These are phyloP conservation scores for Diaporthe sp. DNA, from an alignment of 2,329 filamentous ascomycete species.

Conservation along the genomic window DNA sequence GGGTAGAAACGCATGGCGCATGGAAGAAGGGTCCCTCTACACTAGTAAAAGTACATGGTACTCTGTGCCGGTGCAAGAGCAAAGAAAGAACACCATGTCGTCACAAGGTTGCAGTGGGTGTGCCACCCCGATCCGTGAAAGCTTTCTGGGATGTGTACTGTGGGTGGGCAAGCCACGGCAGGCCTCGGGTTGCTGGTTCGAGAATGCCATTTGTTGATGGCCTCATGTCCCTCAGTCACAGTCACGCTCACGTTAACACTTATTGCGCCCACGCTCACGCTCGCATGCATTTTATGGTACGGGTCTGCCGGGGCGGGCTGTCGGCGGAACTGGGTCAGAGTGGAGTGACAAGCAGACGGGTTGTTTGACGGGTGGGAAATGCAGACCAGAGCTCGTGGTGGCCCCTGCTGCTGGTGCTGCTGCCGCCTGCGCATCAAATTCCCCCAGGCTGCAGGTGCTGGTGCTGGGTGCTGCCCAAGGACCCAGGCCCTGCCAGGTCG, in stretches of 20 bases:
- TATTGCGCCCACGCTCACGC: neutral
- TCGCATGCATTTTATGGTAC: neutral
- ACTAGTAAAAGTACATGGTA: neutral
- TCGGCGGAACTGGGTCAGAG: constrained; percentile 14
- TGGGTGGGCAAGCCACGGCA: constrained; percentile 4
- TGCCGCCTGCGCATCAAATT: constrained; percentile 24
- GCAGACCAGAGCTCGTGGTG: constrained; percentile 20
- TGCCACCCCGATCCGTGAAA: constrained; percentile 16
- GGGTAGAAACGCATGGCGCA: neutral
- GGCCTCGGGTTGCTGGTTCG: constrained; percentile 4
- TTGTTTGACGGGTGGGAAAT: constrained; percentile 18
- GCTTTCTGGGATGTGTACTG: neutral
- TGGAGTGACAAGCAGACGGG: constrained; percentile 7
- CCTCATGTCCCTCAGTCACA: constrained; percentile 13
- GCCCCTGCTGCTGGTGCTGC: too few species aligned
- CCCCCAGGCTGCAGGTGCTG: constrained; percentile 1
- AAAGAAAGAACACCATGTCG: constrained; percentile 22
- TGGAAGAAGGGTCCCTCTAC: neutral
- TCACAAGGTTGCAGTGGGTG: constrained; percentile 32
- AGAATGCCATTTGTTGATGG: constrained; percentile 16
- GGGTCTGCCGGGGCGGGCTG: constrained; percentile 17
- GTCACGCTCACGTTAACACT: neutral
- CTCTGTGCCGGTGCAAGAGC: neutral
- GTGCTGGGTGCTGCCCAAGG: neutral
- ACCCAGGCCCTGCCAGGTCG: neutral